A percentile compares a stretch with the other conserved stretches of the same genome.
phyloP scores from a whole-genome alignment of 257 asterid genomes.

The Solanum lycopersicoides region DNA sequence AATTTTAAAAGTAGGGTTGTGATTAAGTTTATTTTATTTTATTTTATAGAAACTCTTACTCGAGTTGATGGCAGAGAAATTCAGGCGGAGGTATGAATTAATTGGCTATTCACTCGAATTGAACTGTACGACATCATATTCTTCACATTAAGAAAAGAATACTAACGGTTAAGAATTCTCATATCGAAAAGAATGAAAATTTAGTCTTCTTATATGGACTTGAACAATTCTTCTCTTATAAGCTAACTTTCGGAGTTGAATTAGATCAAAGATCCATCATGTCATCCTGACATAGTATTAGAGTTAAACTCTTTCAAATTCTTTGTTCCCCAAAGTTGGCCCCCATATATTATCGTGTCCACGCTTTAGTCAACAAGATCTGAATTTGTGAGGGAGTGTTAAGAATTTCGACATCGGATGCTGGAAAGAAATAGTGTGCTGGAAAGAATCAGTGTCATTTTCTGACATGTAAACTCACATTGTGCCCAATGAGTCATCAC shows the following conservation, averaged over 20 bases:
- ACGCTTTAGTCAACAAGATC: not conserved
- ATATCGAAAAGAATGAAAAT: too few relatives aligned
- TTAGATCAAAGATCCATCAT: not conserved
- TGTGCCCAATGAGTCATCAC: not conserved
- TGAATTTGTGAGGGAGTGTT: rapidly evolving
- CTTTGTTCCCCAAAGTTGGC: not conserved
- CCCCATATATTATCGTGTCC: not conserved
- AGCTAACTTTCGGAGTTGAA: not conserved
- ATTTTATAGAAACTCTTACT: not conserved
- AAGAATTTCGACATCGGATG: too few relatives aligned
- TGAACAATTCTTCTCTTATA: too few relatives aligned
- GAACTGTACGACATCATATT: not conserved
- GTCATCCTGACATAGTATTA: too few relatives aligned
- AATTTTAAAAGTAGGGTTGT: too few relatives aligned
- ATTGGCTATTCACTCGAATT: not conserved
- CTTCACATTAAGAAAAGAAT: not conserved
- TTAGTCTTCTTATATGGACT: too few relatives aligned
- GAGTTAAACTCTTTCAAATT: not conserved
- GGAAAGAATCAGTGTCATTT: not conserved
- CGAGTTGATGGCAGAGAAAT: not conserved
- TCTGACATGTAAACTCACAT: not conserved
- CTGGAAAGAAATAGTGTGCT: not conserved
- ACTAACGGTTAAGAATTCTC: too few relatives aligned
- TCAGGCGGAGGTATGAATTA: not conserved
- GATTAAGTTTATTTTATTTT: too few relatives aligned